Percentiles rank a stretch among this genome's conserved stretches.
Conservation (phyloP, 257 asterid species). For the Cruciata laevipes region DNA sequence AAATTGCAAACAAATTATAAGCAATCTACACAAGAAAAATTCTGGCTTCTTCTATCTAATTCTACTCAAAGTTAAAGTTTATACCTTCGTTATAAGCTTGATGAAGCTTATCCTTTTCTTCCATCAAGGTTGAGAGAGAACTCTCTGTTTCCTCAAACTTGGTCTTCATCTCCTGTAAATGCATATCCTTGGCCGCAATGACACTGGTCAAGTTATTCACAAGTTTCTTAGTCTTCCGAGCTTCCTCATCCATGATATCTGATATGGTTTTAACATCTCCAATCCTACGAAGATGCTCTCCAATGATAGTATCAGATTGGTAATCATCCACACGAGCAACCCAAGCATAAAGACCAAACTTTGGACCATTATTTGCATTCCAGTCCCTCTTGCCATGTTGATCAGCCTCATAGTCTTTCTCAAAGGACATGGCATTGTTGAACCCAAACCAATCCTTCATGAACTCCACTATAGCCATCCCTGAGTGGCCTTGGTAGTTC, state of each 20-base stretch:
- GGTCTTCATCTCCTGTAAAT: slow-evolving; percentile 54
- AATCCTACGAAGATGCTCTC: slow-evolving; percentile 73
- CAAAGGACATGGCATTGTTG: slow-evolving; percentile 64
- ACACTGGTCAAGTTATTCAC: slow-evolving; percentile 55
- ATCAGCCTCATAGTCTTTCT: slow-evolving; percentile 57
- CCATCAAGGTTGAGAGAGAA: slow-evolving; percentile 42
- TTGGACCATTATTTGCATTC: slow-evolving; percentile 35
- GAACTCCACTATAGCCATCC: slow-evolving; percentile 79
- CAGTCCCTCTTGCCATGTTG: slow-evolving; percentile 70
- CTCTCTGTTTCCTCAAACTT: slow-evolving; percentile 61
- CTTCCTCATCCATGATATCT: slow-evolving; percentile 74
- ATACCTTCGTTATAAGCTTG: slow-evolving; percentile 74
- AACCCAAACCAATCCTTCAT: slow-evolving; percentile 80
- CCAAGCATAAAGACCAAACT: slow-evolving; percentile 67
- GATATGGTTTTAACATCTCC: slow-evolving; percentile 77
- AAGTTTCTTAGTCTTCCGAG: slow-evolving; percentile 61
- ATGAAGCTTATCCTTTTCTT: slow-evolving; percentile 62
- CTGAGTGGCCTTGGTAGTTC: slow-evolving; percentile 75
- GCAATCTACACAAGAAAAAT: slow-evolving; percentile 14
- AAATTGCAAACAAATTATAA: slow-evolving; percentile 22
- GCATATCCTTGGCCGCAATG: slow-evolving; percentile 64
- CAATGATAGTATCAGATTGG: slow-evolving; percentile 40
- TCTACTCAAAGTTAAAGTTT: not conserved
- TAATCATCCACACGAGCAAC: slow-evolving; percentile 88
- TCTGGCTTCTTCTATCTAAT: slow-evolving; percentile 6